phyloP scores from a whole-genome alignment of 305 asterid genomes.

The Rubia peregrina region DNA sequence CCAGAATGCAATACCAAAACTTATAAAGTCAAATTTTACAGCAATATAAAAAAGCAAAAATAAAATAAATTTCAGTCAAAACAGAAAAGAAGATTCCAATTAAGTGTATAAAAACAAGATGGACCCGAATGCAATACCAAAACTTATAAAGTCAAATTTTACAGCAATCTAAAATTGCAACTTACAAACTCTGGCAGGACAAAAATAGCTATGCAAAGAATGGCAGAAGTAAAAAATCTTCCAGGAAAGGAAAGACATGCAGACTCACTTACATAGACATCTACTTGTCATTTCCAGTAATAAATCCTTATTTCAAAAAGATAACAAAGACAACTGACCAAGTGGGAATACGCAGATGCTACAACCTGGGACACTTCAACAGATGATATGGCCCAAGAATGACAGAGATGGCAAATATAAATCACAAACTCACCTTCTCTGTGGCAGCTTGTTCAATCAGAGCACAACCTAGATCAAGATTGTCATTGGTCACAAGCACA shows the following conservation, averaged over 20 bases:
- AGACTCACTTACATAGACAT: no score
- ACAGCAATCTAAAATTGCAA: neutral
- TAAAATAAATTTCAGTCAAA: no score
- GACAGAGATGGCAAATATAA: neutral
- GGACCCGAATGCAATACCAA: neutral
- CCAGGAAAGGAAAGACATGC: no score
- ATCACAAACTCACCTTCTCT: conserved; percentile 55
- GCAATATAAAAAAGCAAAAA: neutral
- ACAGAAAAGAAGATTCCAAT: no score
- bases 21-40: no score
- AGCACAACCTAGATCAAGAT: conserved; percentile 98
- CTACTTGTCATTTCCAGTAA: neutral
- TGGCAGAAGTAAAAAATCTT: no score
- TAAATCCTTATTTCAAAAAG: neutral
- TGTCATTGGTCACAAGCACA: conserved; percentile 85
- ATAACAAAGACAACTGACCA: neutral
- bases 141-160: no score
- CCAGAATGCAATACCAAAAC: no score
- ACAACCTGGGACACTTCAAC: neutral
- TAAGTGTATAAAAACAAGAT: neutral
- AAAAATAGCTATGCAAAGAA: no score
- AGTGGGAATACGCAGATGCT: neutral
- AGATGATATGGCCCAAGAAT: neutral
- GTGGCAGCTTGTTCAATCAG: conserved; percentile 98
- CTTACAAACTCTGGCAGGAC: neutral